Percentiles rank a stretch among this genome's conserved stretches.
Conservation (phyloP, 2,329 filamentous ascomycete genomes). For the Monilinia vaccinii-corymbosi region DNA sequence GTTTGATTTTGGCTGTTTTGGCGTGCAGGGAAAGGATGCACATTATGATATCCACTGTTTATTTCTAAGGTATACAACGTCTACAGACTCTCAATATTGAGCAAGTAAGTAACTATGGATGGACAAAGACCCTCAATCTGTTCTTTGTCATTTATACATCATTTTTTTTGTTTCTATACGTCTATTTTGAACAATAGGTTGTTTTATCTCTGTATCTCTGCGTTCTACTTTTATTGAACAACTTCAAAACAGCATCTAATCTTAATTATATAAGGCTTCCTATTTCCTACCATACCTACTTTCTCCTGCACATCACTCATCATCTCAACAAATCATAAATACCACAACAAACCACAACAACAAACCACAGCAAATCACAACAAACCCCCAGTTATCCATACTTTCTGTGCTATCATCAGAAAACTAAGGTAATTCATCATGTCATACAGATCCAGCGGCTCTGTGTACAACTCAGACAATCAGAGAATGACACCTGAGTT, state of each 20-base stretch:
- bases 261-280: not conserved
- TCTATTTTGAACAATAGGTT: not conserved
- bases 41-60: not conserved
- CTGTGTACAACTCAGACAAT: not conserved
- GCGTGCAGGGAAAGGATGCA: not conserved
- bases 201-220: not conserved
- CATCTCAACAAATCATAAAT: not conserved
- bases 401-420: not conserved
- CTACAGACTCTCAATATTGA: not conserved
- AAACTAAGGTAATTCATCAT: not conserved
- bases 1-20: not conserved
- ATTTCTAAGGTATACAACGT: not conserved
- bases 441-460: not conserved
- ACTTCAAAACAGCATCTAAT: not conserved
- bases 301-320: not conserved
- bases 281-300: no score
- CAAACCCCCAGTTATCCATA: not conserved
- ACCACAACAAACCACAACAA: not conserved
- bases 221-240: not conserved
- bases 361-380: not conserved
- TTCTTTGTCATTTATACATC: not conserved
- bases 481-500: not conserved
- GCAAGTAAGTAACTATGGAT: not conserved
- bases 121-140: not conserved
- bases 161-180: not conserved